phyloP scores from a whole-genome alignment of 805 yeast genomes.

The Candida ulmi region DNA sequence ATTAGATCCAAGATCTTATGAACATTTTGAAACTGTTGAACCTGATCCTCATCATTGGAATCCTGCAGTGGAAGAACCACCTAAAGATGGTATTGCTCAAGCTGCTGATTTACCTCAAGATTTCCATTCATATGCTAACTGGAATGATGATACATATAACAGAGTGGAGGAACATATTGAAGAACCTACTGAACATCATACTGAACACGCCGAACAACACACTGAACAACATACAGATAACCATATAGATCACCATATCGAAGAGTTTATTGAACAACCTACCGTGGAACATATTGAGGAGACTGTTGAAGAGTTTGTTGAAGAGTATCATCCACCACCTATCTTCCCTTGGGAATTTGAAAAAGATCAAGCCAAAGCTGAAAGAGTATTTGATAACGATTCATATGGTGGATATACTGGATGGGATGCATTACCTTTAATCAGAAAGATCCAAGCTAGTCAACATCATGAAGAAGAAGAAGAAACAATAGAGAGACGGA shows the following conservation, averaged over 20 bases:
- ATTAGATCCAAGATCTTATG: conserved; percentile 18
- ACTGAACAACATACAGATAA: too few relatives aligned
- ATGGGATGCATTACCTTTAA: conserved; percentile 19
- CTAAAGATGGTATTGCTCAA: conserved; percentile 25
- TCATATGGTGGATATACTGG: conserved; percentile 6
- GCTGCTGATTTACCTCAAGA: conserved; percentile 20
- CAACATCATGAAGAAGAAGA: conserved; percentile 7
- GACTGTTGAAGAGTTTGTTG: too few relatives aligned
- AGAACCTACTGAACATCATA: too few relatives aligned
- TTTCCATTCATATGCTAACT: conserved; percentile 11
- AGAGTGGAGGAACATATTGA: too few relatives aligned
- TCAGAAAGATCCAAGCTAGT: conserved; percentile 15
- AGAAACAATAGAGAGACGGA: conserved; percentile 4
- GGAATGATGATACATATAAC: conserved; percentile 14
- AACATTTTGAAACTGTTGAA: conserved; percentile 14
- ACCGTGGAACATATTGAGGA: too few relatives aligned
- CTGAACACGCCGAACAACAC: too few relatives aligned
- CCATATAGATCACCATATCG: too few relatives aligned
- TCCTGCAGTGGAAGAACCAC: conserved; percentile 39
- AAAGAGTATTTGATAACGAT: conserved; percentile 19
- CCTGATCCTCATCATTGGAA: conserved; percentile 31
- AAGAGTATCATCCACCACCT: conserved; percentile 16
- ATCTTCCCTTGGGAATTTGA: conserved; percentile 28
- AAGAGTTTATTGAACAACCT: too few relatives aligned
- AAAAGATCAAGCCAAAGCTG: conserved; percentile 5